Evolutionary conservation across 148 eudicot genomes (phyloP).

Genomic region (Beta vulgaris): DNA sequence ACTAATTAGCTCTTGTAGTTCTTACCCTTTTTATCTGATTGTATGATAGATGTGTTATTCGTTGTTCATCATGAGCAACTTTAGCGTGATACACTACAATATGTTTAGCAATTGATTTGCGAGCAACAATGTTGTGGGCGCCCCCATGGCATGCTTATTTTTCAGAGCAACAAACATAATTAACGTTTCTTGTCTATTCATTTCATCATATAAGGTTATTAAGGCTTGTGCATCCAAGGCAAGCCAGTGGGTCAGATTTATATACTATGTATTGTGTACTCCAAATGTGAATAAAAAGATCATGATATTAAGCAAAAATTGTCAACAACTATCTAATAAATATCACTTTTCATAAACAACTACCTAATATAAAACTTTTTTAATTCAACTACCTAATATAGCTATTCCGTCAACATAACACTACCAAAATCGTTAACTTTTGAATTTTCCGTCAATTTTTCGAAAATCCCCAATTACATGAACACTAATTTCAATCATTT

Average conservation of each 20-base stretch:
- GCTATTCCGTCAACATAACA: too few species aligned
- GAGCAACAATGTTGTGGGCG: slow-evolving; percentile 7
- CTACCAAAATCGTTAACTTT: too few species aligned
- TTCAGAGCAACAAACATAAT: slow-evolving; percentile 7
- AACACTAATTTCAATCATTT: too few species aligned
- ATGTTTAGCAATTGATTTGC: slow-evolving; percentile 14
- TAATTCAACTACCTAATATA: too few species aligned
- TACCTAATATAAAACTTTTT: too few species aligned
- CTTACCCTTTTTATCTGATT: background rate
- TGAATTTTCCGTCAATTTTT: too few species aligned
- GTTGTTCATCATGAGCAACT: slow-evolving; percentile 22
- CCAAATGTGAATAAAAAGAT: too few species aligned
- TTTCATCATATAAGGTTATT: slow-evolving; percentile 5
- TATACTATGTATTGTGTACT: too few species aligned
- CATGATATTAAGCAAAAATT: too few species aligned
- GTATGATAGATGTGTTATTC: background rate
- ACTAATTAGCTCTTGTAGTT: background rate
- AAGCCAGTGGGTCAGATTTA: background rate
- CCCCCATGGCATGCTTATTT: slow-evolving; percentile 25
- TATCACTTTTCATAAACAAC: too few species aligned
- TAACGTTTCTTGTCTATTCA: slow-evolving; percentile 9
- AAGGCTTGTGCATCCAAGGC: background rate
- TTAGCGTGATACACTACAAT: slow-evolving; percentile 25
- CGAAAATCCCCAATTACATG: too few species aligned
- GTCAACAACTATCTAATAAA: too few species aligned